Evolutionary conservation across 106 monocot genomes (phyloP).

Genomic region (Acanthochlamys bracteata): DNA sequence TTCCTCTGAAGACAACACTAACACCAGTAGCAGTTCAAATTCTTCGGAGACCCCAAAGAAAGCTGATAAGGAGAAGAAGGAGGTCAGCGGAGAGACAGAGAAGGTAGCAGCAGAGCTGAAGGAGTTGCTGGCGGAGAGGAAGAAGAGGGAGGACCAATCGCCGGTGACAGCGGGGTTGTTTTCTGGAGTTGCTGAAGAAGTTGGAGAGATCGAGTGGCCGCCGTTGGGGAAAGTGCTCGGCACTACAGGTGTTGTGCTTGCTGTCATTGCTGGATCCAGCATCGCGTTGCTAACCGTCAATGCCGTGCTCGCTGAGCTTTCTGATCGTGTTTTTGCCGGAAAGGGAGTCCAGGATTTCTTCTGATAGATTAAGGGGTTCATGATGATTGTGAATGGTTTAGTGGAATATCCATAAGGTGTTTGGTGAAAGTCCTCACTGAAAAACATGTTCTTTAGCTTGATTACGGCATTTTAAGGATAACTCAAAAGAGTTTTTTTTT

Average conservation of each 20-base stretch:
- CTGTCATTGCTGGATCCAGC: conserved; percentile 79
- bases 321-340: conserved; percentile 79
- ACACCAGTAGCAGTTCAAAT: conserved; percentile 7
- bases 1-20: conserved; percentile 11
- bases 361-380: no score
- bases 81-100: neutral
- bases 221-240: conserved; percentile 69
- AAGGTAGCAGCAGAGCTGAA: conserved; percentile 31
- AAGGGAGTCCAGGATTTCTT: conserved; percentile 83
- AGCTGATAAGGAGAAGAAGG: neutral
- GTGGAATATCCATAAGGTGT: no score
- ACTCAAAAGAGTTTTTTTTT: no score
- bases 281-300: conserved; percentile 84
- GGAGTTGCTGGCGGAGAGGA: conserved; percentile 30
- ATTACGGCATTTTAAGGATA: no score
- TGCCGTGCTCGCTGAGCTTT: conserved; percentile 81
- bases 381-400: no score
- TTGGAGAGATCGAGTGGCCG: conserved; percentile 92
- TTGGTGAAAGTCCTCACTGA: no score
- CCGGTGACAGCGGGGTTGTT: conserved; percentile 10
- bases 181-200: conserved; percentile 62
- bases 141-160: conserved; percentile 23
- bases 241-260: conserved; percentile 85
- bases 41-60: neutral
- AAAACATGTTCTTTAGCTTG: no score